Base-by-base conservation (phyloP, 2,329 filamentous ascomycete species). In the Exophiala aquamarina region DNA sequence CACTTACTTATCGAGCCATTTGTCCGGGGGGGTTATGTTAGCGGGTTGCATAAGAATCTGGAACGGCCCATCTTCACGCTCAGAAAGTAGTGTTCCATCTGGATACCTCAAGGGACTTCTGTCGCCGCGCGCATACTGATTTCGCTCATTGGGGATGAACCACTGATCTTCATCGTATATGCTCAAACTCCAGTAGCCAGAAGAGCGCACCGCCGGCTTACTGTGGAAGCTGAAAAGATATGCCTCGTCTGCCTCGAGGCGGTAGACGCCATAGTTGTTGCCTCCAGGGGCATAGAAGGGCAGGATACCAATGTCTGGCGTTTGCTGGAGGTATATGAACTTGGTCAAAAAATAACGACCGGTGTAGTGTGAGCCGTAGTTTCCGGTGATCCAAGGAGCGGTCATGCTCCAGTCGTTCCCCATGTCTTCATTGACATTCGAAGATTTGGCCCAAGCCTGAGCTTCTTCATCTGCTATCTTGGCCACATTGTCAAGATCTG, bases 121-220 rank as follows among this genome's bases (percentile, higher is more conserved):
- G 41, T 61, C 59, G 3, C 60, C 59, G 4, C 65, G 38, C 2
- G 55, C 49, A 39, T 62, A 65, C 3, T 49, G 45, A 21, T 59
- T 34, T 19, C 58, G 33, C 1, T 38, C n/a, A 42, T 65, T 65
- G 3, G 42, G 15, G 21, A 65, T 52, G 3, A 66, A 52, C 14
- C 52, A 57, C 18, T 55, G 46, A 3, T 55, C 39, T 8, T 33
- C 32, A 52, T 60, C 49, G 38, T 66, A 63, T 13, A 54, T 48
- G 1, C 59, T 59, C 42, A 65, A 8, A 47, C 59, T 61, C 61
- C 62, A 63, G 47, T 63, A 65, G 0, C 61, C 61, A 13, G 20
- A 20, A 9, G 23, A 10, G 5, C 15, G 29, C 2, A 62, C 23
- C 2, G 48, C 49, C 13, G 61, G 61, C 44, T 59, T 60, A 14